Evolutionary conservation across 1,284 basidiomycete genomes (phyloP).

Genomic region (Ustilago esculenta): DNA sequence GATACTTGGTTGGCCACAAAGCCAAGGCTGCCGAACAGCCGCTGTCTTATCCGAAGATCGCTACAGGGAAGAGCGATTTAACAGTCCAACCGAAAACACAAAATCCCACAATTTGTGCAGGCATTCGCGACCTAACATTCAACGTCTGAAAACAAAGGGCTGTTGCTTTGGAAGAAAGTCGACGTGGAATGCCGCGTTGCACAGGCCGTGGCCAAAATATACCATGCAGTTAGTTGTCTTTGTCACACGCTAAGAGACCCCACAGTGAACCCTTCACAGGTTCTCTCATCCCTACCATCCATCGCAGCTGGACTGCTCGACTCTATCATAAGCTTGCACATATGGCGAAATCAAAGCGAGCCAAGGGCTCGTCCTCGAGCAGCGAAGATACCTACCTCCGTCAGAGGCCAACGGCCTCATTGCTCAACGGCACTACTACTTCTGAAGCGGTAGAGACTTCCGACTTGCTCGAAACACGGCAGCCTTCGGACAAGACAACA

Average conservation of each 20-base stretch:
- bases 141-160: background rate
- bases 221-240: too few species aligned
- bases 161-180: slow-evolving; percentile 42
- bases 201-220: too few species aligned
- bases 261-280: too few species aligned
- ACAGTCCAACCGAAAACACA: too few species aligned
- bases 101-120: too few species aligned
- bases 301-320: slow-evolving; percentile 2
- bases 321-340: background rate
- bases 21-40: too few species aligned
- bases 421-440: slow-evolving; percentile 22
- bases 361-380: slow-evolving; percentile 12
- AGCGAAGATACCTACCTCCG: slow-evolving; percentile 14
- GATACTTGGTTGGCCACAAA: too few species aligned
- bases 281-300: background rate
- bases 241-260: too few species aligned
- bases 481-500: background rate
- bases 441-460: slow-evolving; percentile 28
- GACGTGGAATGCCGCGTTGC: slow-evolving; percentile 29
- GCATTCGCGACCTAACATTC: too few species aligned
- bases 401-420: slow-evolving; percentile 22
- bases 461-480: slow-evolving; percentile 28
- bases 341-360: slow-evolving; percentile 20
- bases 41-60: too few species aligned
- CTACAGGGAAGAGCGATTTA: too few species aligned